Conservation (phyloP, 2,329 filamentous ascomycete species). For the Diaporthe sp. region DNA sequence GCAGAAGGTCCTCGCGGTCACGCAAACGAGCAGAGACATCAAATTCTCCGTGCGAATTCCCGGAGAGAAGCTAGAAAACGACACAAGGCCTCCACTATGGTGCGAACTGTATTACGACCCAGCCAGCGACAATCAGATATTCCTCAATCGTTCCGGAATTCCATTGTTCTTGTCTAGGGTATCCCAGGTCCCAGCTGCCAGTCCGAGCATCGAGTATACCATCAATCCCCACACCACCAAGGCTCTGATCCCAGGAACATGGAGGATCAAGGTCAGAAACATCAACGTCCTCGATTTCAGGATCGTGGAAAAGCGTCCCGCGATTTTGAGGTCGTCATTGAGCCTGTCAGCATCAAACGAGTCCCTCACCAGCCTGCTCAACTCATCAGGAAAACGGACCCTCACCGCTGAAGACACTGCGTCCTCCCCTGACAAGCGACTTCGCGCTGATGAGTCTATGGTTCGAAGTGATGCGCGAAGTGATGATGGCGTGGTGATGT, state of each 20-base stretch:
- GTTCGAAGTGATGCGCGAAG: slow-evolving; percentile 52
- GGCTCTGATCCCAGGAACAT: slow-evolving; percentile 67
- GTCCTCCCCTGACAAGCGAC: slow-evolving; percentile 56
- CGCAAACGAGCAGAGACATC: slow-evolving; percentile 72
- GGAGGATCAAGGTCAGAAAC: slow-evolving; percentile 66
- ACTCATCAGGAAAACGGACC: slow-evolving; percentile 66
- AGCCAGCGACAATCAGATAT: slow-evolving; percentile 69
- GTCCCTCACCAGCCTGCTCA: slow-evolving; percentile 51
- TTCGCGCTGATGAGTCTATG: slow-evolving; percentile 50
- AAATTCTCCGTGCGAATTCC: slow-evolving; percentile 72
- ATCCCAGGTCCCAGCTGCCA: slow-evolving; percentile 56
- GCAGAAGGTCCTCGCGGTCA: slow-evolving; percentile 71
- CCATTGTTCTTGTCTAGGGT: slow-evolving; percentile 65
- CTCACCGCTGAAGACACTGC: slow-evolving; percentile 59
- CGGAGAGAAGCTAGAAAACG: slow-evolving; percentile 58
- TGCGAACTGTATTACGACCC: slow-evolving; percentile 74
- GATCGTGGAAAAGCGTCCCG: slow-evolving; percentile 68
- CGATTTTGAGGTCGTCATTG: slow-evolving; percentile 47
- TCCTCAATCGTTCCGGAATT: slow-evolving; percentile 68
- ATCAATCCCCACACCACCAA: slow-evolving; percentile 60
- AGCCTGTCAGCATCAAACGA: slow-evolving; percentile 50
- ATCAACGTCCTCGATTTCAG: slow-evolving; percentile 70
- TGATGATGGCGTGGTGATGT: slow-evolving; percentile 70
- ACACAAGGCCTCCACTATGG: slow-evolving; percentile 65
- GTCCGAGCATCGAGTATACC: slow-evolving; percentile 50